These are phyloP conservation scores for Trichoderma sp. DNA, from an alignment of 2,329 filamentous ascomycete species.

Conservation along the genomic window DNA sequence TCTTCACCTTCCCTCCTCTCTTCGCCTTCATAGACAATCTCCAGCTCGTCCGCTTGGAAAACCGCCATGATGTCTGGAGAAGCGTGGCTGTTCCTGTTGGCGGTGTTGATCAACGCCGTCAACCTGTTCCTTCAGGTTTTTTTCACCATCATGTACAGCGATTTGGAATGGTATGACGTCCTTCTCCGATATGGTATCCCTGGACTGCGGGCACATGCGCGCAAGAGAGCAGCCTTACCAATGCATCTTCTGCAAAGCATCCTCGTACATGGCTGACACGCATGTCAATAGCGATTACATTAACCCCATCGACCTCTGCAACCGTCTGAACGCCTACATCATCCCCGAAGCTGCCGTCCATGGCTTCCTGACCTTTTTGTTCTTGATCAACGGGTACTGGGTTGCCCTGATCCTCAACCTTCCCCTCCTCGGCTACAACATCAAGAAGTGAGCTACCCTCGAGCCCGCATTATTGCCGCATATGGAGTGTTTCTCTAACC, in stretches of 20 bases:
- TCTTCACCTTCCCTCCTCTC: background rate
- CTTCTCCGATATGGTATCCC: background rate
- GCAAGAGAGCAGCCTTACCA: background rate
- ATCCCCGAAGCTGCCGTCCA: constrained; percentile 97
- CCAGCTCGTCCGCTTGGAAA: constrained; percentile 27
- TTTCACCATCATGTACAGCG: constrained; percentile 99
- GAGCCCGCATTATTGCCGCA: background rate
- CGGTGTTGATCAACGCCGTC: constrained; percentile 99
- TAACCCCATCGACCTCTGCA: constrained; percentile 99
- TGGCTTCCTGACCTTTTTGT: constrained; percentile 90
- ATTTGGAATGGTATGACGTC: constrained; percentile 87
- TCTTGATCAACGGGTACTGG: constrained; percentile 99
- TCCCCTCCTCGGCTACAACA: constrained; percentile 88
- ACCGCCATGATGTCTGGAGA: constrained; percentile 78
- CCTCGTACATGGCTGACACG: constrained; percentile 8
- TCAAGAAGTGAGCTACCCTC: constrained; percentile 78
- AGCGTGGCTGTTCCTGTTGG: constrained; percentile 96
- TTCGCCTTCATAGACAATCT: background rate
- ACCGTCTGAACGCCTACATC: constrained; percentile 99
- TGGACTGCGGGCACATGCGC: background rate
- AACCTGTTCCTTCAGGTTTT: constrained; percentile 99
- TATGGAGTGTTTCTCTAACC: constrained; percentile 25
- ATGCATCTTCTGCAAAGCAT: constrained; percentile 20
- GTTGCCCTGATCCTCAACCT: constrained; percentile 87
- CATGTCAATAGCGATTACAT: constrained; percentile 79